Evolutionary conservation across 1,284 basidiomycete species (phyloP).

Genomic region (Cryptococcus sp.): DNA sequence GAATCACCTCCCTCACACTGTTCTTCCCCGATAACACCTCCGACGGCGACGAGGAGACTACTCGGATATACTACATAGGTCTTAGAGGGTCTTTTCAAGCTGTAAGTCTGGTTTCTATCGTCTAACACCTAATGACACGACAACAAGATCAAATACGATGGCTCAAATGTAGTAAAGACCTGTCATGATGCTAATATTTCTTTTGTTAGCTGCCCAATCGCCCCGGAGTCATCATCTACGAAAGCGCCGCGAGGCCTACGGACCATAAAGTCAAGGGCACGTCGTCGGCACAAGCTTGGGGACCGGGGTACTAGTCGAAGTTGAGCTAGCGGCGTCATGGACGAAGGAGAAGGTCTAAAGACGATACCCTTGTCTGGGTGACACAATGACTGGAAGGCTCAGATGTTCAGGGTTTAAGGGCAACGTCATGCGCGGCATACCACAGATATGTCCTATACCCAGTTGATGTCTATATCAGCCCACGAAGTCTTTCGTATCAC

Average conservation of each 20-base stretch:
- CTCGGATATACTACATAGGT: slow-evolving; percentile 49
- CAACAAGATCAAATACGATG: neutral
- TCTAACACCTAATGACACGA: neutral
- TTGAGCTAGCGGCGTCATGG: too few relatives aligned
- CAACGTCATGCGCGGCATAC: too few relatives aligned
- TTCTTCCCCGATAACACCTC: slow-evolving; percentile 50
- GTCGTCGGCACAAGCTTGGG: slow-evolving; percentile 12
- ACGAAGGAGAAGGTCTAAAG: too few relatives aligned
- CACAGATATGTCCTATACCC: too few relatives aligned
- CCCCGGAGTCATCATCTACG: slow-evolving; percentile 52
- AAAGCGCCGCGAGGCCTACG: slow-evolving; percentile 49
- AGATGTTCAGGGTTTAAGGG: too few relatives aligned
- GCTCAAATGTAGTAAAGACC: too few relatives aligned
- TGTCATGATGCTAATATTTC: slow-evolving; percentile 2
- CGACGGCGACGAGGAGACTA: slow-evolving; percentile 51
- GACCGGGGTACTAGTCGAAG: slow-evolving; percentile 14
- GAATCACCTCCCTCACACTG: slow-evolving; percentile 44
- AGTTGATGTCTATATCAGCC: too few relatives aligned
- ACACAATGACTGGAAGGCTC: too few relatives aligned
- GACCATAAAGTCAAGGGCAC: slow-evolving; percentile 46
- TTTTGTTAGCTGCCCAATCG: slow-evolving; percentile 42
- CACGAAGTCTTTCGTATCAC: too few relatives aligned
- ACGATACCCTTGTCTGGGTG: too few relatives aligned
- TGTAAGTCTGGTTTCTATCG: slow-evolving; percentile 29
- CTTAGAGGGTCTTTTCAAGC: slow-evolving; percentile 47